Base-by-base conservation (phyloP, 2,329 filamentous ascomycete genomes). In the Scortechinia acanthostroma region DNA sequence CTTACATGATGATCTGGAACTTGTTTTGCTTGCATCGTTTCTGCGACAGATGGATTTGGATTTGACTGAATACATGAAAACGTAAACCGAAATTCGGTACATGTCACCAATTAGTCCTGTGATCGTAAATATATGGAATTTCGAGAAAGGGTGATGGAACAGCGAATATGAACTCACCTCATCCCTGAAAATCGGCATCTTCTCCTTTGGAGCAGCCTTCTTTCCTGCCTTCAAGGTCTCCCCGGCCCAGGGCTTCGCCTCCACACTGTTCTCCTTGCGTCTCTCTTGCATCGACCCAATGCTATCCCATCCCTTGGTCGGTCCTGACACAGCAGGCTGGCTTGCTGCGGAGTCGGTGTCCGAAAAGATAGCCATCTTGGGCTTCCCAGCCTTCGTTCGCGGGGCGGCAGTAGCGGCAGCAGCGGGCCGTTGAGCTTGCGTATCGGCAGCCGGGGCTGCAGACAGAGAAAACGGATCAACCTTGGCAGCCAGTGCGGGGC, bases 161-260 rank as follows among this genome's bases (percentile, higher is more conserved):
- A 10, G n/a, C 10, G 10, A 30, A n/a, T n/a, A n/a, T n/a, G 25
- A 10, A 30, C 89, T 84, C 85, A 98, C 93, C 86, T 86, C 74
- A 74, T 98, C 93, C 73, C 88, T 91, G 73, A 96, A 98, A 42
- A 98, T 79, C 58, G 84, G 73, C 82, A 98, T 86, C 73, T 96
- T 97, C 45, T 83, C 74, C 45, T 75, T 76, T 22, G 75, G 80
- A 37, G 73, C 79, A 68, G 88, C 88, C 69, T 88, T 93, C 55
- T 89, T 91, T 35, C 87, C 89, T 2, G 81, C 86, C 63, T 91
- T 88, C 53, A 98, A 66, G 33, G 87, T 96, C 69, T 97, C 90
- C 21, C 93, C 93, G 10, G 74, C 86, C 93, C 91, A 96, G 17
- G 91, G 89, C 59, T 86, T 91, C 10, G 91, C 80, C 59, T 91